Evolutionary conservation across 2,329 filamentous ascomycete species (phyloP).

Genomic region (Immersiporthe knoxdaviesiana): DNA sequence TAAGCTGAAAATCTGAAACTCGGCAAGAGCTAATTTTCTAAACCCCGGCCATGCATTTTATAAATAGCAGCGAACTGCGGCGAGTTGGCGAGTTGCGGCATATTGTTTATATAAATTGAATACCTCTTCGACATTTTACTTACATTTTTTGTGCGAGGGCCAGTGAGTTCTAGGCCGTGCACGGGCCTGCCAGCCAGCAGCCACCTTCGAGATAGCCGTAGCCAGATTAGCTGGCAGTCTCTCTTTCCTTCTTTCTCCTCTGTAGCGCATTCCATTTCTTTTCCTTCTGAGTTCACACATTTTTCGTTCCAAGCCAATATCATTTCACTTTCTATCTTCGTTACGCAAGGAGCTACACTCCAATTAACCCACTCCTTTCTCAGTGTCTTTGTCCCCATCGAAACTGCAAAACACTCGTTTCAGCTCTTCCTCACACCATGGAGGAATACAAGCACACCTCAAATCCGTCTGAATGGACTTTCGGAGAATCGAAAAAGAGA

Average conservation of each 20-base stretch:
- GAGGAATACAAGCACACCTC: neutral
- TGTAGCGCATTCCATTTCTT: too few species aligned
- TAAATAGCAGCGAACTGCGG: neutral
- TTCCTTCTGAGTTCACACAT: too few species aligned
- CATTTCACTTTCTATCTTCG: neutral
- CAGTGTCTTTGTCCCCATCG: neutral
- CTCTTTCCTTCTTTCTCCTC: too few species aligned
- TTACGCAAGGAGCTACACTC: neutral
- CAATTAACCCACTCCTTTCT: neutral
- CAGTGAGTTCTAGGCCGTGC: too few species aligned
- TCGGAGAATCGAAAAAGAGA: slow-evolving; percentile 1
- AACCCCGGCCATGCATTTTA: neutral
- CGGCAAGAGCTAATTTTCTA: neutral
- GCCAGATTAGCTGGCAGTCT: too few species aligned
- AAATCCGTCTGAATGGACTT: neutral
- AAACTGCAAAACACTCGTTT: neutral
- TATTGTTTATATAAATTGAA: neutral
- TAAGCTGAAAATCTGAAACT: neutral
- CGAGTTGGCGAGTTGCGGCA: neutral
- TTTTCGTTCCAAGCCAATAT: neutral
- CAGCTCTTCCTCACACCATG: neutral
- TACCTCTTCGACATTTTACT: neutral
- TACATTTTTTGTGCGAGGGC: too few species aligned
- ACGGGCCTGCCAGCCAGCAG: too few species aligned
- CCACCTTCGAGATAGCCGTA: too few species aligned